A percentile compares a stretch with the other conserved stretches of the same genome.
Evolutionary conservation across 192 early-diverging fungal genomes (phyloP).

Genomic region (Coemansia sp.): DNA sequence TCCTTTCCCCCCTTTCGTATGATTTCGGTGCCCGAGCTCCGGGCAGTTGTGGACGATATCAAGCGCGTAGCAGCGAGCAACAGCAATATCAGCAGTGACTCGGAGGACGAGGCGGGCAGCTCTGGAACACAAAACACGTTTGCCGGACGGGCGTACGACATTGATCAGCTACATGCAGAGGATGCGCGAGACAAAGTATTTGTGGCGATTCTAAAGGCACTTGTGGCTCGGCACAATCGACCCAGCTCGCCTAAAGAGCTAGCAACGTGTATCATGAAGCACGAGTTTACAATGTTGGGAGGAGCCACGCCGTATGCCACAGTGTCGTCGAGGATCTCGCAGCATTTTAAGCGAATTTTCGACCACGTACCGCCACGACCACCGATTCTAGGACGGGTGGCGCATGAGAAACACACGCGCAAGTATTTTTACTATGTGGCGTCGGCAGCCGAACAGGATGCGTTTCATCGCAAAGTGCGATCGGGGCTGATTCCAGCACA

Average conservation of each 20-base stretch:
- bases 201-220: conserved; percentile 78
- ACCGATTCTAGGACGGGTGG: conserved; percentile 65
- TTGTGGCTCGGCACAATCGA: conserved; percentile 68
- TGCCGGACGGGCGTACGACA: conserved; percentile 38
- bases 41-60: conserved; percentile 37
- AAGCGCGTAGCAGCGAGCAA: conserved; percentile 33
- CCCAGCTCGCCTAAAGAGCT: conserved; percentile 82
- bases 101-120: conserved; percentile 20
- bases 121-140: conserved; percentile 41
- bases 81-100: background rate
- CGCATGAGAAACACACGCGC: conserved; percentile 65
- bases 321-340: conserved; percentile 83
- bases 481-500: conserved; percentile 37
- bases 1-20: no score
- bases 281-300: conserved; percentile 71
- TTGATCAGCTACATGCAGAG: conserved; percentile 62
- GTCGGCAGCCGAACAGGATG: conserved; percentile 44
- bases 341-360: conserved; percentile 79
- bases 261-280: conserved; percentile 69
- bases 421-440: conserved; percentile 76
- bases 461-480: conserved; percentile 35
- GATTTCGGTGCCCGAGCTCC: conserved; percentile 42
- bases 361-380: conserved; percentile 71
- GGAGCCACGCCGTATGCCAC: conserved; percentile 84
- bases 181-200: conserved; percentile 83